Base-by-base conservation (phyloP, 1,284 basidiomycete genomes). In the Sanghuangporus sanghuang region DNA sequence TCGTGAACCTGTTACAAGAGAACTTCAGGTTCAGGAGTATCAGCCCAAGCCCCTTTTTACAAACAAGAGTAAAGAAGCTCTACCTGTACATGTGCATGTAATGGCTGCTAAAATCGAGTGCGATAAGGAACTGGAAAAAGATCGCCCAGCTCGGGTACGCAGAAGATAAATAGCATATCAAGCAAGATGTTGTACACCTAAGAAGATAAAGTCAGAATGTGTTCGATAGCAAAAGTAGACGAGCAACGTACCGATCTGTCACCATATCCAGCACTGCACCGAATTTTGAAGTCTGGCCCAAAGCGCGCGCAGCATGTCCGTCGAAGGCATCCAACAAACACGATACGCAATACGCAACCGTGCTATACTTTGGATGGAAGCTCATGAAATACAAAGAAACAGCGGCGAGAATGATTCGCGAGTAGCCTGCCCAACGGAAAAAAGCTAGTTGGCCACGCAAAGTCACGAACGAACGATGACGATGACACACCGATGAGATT, bases 51-150 rank as follows among this genome's bases (percentile, higher is more conserved):
- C 42, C 18, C 14, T 38, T 27, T 35, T 23, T 18, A 48, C 46
- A 38, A 50, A 35, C 50, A 35, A 14, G 54, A 46, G 11, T 46
- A 32, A 32, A 63, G 42, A 4, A 46, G 12, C 42, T 75, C 84
- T 71, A 95, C 95, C 95, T 96, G 78, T 98, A 98, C 96, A 99
- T 99, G 79, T 99, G 97, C 85, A 99, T 98, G 79, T 98, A 99
- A 76, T 99, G 96, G 71, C 94, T 96, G 68, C 91, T 90, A 75
- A 99, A 99, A 77, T 99, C 97, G 67, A 99, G 87, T 0, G 96
- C 87, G 76, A 99, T 98, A 67, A 99, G 86, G 75, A 92, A 91
- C 77, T 98, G 95, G 81, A 99, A 98, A 58, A 90, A 72, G 59
- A 97, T 79, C 2, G 95, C 92, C 68, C 81, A 92, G 39, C 79